Percentiles rank a stretch among this genome's conserved stretches.
phyloP scores from a whole-genome alignment of 805 yeast species.

The Candida tallmaniae region DNA sequence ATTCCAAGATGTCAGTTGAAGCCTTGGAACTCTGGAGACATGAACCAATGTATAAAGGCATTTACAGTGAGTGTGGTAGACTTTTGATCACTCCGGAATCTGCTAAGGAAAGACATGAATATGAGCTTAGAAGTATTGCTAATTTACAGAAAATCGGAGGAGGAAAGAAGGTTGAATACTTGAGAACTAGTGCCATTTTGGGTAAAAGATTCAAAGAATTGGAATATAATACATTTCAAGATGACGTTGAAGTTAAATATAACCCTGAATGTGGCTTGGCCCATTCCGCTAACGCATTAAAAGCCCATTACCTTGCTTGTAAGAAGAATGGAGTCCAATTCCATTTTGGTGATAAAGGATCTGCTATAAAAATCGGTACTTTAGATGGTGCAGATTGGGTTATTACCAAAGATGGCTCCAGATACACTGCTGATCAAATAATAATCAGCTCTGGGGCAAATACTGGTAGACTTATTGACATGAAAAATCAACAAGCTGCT shows the following conservation, averaged over 20 bases:
- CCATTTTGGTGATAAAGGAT: slow-evolving; percentile 12
- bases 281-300: slow-evolving; percentile 36
- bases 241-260: slow-evolving; percentile 16
- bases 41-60: slow-evolving; percentile 26
- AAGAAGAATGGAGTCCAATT: slow-evolving; percentile 11
- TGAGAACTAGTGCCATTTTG: slow-evolving; percentile 22
- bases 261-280: slow-evolving; percentile 41
- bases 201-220: slow-evolving; percentile 17
- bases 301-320: slow-evolving; percentile 20
- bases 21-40: slow-evolving; percentile 38
- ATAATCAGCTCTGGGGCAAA: slow-evolving; percentile 35
- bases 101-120: slow-evolving; percentile 29
- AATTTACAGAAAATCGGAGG: slow-evolving; percentile 22
- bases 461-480: slow-evolving; percentile 27
- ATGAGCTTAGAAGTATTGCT: slow-evolving; percentile 33
- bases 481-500: slow-evolving; percentile 27
- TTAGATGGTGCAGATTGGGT: slow-evolving; percentile 15
- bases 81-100: slow-evolving; percentile 29
- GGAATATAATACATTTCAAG: slow-evolving; percentile 10
- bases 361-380: slow-evolving; percentile 6
- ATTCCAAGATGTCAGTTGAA: slow-evolving; percentile 41
- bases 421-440: slow-evolving; percentile 28
- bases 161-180: slow-evolving; percentile 22
- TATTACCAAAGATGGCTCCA: slow-evolving; percentile 19
- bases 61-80: slow-evolving; percentile 40